Conservation (phyloP, 106 monocot genomes). For the Dendrobium catenatum region DNA sequence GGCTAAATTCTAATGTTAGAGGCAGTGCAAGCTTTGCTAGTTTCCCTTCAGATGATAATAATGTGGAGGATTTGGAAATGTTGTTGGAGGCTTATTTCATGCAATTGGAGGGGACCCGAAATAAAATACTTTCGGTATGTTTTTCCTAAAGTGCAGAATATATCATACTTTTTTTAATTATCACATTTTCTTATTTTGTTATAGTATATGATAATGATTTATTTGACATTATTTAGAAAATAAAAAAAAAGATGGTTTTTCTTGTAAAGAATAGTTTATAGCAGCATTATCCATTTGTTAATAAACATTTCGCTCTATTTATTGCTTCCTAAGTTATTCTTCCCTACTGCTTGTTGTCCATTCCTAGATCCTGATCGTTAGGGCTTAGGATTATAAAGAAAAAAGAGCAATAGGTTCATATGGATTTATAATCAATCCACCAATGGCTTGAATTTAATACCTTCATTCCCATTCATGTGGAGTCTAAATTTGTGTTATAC, state of each 20-base stretch:
- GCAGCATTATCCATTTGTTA: too few relatives aligned
- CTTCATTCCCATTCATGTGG: too few relatives aligned
- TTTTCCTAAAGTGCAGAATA: background rate
- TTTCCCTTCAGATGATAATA: conserved; percentile 55
- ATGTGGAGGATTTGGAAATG: conserved; percentile 98
- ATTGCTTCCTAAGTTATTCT: too few relatives aligned
- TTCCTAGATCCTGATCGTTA: too few relatives aligned
- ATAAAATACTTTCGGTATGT: conserved; percentile 89
- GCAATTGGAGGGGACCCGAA: conserved; percentile 93
- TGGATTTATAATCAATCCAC: too few relatives aligned
- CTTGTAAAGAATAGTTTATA: background rate
- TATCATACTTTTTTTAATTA: background rate
- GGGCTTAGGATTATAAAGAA: too few relatives aligned
- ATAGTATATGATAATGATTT: background rate
- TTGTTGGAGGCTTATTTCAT: conserved; percentile 96
- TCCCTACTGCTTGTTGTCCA: too few relatives aligned
- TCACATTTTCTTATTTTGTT: background rate
- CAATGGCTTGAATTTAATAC: too few relatives aligned
- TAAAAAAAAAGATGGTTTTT: background rate
- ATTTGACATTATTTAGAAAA: background rate
- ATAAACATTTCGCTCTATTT: too few relatives aligned
- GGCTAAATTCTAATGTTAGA: conserved; percentile 40
- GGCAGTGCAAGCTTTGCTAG: conserved; percentile 69
- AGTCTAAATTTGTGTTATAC: too few relatives aligned
- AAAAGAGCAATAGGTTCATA: too few relatives aligned